phyloP scores from a whole-genome alignment of 352 stramenopile genomes.

The Phytophthora chlamydospora region DNA sequence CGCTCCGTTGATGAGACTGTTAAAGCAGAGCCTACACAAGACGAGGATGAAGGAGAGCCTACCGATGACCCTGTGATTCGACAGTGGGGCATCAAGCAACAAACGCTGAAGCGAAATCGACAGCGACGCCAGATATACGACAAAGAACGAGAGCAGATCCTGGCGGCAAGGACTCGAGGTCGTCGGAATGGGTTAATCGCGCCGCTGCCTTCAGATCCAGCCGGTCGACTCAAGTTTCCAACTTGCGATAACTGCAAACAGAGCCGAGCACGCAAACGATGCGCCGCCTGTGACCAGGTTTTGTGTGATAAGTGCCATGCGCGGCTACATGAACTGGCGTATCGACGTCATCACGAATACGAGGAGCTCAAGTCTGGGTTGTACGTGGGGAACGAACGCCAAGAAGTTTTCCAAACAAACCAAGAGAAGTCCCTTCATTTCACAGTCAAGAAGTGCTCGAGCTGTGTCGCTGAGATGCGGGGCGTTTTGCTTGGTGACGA shows the following conservation, averaged over 20 bases:
- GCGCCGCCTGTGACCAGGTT: slow-evolving; percentile 58
- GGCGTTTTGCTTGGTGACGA: slow-evolving; percentile 25
- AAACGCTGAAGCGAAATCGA: slow-evolving; percentile 39
- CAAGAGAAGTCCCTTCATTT: slow-evolving; percentile 39
- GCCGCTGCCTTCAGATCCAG: slow-evolving; percentile 41
- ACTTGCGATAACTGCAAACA: slow-evolving; percentile 59
- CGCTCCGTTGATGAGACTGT: slow-evolving; percentile 5
- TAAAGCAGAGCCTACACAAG: background rate
- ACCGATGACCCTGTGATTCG: slow-evolving; percentile 27
- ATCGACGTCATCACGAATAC: slow-evolving; percentile 57
- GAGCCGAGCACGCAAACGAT: slow-evolving; percentile 53
- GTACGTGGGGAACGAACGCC: slow-evolving; percentile 32
- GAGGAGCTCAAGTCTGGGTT: slow-evolving; percentile 45
- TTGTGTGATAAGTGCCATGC: slow-evolving; percentile 70
- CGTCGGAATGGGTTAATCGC: slow-evolving; percentile 66
- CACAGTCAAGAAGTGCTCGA: slow-evolving; percentile 26
- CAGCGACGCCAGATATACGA: slow-evolving; percentile 43
- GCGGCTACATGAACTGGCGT: slow-evolving; percentile 57
- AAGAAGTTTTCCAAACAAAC: slow-evolving; percentile 24
- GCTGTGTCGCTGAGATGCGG: slow-evolving; percentile 41
- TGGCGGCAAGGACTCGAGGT: slow-evolving; percentile 39
- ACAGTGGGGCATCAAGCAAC: slow-evolving; percentile 48
- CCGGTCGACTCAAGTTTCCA: slow-evolving; percentile 48
- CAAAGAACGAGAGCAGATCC: slow-evolving; percentile 45
- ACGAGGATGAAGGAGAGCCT: slow-evolving; percentile 5